Conservation (phyloP, 495 filamentous ascomycete species). For the Aspergillus ostianus region DNA sequence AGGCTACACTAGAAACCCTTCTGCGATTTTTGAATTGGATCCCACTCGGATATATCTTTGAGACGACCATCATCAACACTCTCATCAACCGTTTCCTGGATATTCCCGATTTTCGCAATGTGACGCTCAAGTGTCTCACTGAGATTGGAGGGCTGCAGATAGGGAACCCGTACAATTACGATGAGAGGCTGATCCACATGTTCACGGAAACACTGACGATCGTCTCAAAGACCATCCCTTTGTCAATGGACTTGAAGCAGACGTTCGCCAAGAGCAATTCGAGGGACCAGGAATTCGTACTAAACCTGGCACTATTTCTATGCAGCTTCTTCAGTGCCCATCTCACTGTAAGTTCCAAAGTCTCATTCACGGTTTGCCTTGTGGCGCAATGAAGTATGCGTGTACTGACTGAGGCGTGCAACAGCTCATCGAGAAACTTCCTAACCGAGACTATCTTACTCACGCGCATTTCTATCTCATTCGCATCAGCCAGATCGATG, state of each 20-base stretch:
- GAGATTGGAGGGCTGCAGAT: conserved; percentile 91
- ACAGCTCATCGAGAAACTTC: conserved; percentile 90
- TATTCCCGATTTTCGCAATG: conserved; percentile 88
- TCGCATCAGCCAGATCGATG: conserved; percentile 95
- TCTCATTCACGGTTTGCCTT: background rate
- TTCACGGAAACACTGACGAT: conserved; percentile 91
- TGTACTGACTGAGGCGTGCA: conserved; percentile 14
- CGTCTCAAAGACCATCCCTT: conserved; percentile 85
- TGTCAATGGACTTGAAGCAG: conserved; percentile 81
- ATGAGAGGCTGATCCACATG: conserved; percentile 93
- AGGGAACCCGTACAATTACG: conserved; percentile 75
- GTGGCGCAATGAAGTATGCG: background rate
- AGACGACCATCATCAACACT: conserved; percentile 94
- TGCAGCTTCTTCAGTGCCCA: conserved; percentile 95
- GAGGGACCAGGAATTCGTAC: conserved; percentile 94
- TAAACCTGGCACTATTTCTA: conserved; percentile 92
- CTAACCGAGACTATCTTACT: conserved; percentile 88
- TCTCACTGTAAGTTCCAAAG: conserved; percentile 63
- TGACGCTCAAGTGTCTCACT: conserved; percentile 93
- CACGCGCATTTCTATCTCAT: conserved; percentile 98
- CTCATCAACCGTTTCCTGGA: conserved; percentile 86
- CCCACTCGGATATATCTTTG: conserved; percentile 96
- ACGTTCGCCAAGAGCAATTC: conserved; percentile 89
- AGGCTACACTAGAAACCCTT: conserved; percentile 90
- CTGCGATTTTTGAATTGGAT: conserved; percentile 99